Conservation (phyloP, 257 asterid species). For the Plantago elongata region DNA sequence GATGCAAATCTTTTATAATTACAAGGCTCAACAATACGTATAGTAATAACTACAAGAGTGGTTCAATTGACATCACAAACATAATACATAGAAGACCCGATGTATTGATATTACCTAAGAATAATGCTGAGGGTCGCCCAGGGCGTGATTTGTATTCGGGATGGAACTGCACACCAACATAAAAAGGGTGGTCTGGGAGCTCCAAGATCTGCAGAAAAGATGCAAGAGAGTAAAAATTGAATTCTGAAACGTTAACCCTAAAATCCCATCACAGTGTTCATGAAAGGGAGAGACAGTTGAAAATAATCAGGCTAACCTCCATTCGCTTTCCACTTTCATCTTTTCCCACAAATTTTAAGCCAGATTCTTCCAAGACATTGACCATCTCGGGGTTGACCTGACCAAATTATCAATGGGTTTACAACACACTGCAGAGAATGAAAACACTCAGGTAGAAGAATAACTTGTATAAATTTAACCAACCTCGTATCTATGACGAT, state of each 20-base stretch:
- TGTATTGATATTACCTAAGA: conserved; percentile 47
- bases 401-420: conserved; percentile 23
- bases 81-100: conserved; percentile 3
- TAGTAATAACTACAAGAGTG: too few species aligned
- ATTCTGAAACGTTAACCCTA: conserved; percentile 7
- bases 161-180: conserved; percentile 89
- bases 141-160: conserved; percentile 94
- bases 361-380: conserved; percentile 60
- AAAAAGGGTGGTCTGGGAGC: conserved; percentile 67
- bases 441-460: conserved; percentile 6
- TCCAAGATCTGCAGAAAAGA: conserved; percentile 57
- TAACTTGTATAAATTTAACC: conserved; percentile 7
- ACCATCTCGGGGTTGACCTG: conserved; percentile 89
- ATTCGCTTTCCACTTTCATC: conserved; percentile 85
- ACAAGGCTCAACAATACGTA: too few species aligned
- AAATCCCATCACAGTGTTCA: too few species aligned
- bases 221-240: conserved; percentile 15
- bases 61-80: neutral
- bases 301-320: conserved; percentile 61
- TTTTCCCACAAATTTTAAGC: conserved; percentile 82
- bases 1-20: neutral
- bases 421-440: conserved; percentile 6
- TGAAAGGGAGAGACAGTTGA: neutral
- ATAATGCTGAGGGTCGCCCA: conserved; percentile 77
- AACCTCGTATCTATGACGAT: conserved; percentile 97